Evolutionary conservation across 2,329 filamentous ascomycete genomes (phyloP).

Genomic region (Aspergillus tamarii): DNA sequence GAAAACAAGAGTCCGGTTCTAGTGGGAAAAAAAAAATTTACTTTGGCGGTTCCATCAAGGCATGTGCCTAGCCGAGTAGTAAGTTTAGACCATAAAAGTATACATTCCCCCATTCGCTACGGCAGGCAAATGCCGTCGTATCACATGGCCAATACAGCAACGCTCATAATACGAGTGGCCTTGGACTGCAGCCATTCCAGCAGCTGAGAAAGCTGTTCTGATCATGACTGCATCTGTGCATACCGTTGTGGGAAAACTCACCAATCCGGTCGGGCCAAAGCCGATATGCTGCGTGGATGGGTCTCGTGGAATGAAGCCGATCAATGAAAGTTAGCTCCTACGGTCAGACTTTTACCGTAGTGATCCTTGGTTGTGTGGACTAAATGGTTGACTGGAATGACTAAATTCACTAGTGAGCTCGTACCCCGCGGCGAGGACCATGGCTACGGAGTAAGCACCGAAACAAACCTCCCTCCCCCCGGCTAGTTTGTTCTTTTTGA

Average conservation of each 20-base stretch:
- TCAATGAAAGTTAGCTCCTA: neutral
- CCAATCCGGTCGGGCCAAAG: neutral
- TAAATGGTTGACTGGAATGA: neutral
- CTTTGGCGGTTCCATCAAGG: neutral
- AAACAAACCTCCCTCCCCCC: too few species aligned
- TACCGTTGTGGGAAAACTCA: neutral
- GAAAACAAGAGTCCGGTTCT: constrained; percentile 2
- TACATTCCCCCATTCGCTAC: neutral
- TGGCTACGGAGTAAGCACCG: constrained; percentile 1
- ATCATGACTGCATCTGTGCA: neutral
- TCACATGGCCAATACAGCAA: neutral
- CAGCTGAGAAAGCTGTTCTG: neutral
- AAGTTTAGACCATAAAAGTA: neutral
- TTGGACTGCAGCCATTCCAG: too few species aligned
- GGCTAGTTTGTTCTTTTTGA: neutral
- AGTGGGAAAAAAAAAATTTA: too few species aligned
- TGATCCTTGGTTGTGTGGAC: neutral
- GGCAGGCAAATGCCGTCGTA: neutral
- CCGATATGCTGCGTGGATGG: neutral
- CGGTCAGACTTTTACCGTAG: neutral
- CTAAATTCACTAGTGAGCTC: neutral
- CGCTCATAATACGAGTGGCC: neutral
- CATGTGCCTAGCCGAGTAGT: neutral
- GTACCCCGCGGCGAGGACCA: constrained; percentile 3
- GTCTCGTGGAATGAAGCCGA: constrained; percentile 1